Evolutionary conservation across 805 yeast genomes (phyloP).

Genomic region (Ogataea degrootiae): DNA sequence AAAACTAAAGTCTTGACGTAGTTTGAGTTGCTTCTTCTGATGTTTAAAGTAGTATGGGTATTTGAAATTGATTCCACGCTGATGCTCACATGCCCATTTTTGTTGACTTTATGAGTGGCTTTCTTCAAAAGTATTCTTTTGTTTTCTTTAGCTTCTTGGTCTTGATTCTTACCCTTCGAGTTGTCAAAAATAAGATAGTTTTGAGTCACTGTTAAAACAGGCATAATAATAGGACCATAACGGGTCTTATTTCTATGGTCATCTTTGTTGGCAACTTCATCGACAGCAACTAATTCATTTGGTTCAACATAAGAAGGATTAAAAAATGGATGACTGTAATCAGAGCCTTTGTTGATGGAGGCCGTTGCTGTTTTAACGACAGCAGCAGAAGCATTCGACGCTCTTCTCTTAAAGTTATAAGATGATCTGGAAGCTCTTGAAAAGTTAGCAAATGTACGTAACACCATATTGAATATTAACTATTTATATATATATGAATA

Average conservation of each 20-base stretch:
- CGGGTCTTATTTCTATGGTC: constrained; percentile 13
- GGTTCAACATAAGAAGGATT: constrained; percentile 31
- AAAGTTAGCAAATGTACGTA: constrained; percentile 26
- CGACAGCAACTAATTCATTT: constrained; percentile 23
- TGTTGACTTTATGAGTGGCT: constrained; percentile 21
- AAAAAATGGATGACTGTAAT: constrained; percentile 28
- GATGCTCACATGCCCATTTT: constrained; percentile 28
- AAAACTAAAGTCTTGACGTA: constrained; percentile 23
- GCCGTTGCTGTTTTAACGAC: neutral
- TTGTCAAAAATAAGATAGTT: constrained; percentile 29
- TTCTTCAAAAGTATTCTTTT: constrained; percentile 21
- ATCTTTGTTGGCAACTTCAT: constrained; percentile 24
- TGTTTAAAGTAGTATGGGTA: constrained; percentile 19
- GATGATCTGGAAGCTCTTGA: constrained; percentile 6
- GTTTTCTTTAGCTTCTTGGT: constrained; percentile 9
- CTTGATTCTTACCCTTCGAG: constrained; percentile 12
- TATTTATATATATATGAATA: too few species aligned
- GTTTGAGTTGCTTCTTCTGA: constrained; percentile 28
- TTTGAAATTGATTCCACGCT: constrained; percentile 17
- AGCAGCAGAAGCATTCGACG: constrained; percentile 5
- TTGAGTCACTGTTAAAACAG: constrained; percentile 24
- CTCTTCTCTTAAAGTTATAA: constrained; percentile 1
- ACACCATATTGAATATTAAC: constrained; percentile 16
- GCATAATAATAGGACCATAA: constrained; percentile 20
- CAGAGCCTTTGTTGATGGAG: neutral